Evolutionary conservation across 225 moss, liverwort and hornwort genomes (phyloP).

Genomic region (Lunularia cruciata): DNA sequence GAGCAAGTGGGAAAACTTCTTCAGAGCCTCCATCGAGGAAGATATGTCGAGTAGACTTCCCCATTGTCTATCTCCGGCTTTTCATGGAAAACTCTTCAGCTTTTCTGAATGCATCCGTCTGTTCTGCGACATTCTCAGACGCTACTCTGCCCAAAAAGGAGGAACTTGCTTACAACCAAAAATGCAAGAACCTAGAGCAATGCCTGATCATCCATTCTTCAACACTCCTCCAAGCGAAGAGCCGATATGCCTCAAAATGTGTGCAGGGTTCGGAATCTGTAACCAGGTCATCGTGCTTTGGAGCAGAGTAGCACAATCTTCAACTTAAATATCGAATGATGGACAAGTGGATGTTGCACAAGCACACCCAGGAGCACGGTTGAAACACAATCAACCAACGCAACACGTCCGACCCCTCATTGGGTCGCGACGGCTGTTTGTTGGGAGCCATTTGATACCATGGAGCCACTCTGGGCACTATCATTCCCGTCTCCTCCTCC

Average conservation of each 20-base stretch:
- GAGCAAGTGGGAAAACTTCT: too few relatives aligned
- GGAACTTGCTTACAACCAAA: conserved; percentile 30
- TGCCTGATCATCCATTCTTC: too few relatives aligned
- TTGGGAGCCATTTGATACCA: conserved; percentile 76
- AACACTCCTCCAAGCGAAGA: not conserved
- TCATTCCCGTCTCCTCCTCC: conserved; percentile 76
- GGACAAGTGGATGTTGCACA: not conserved
- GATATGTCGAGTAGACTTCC: too few relatives aligned
- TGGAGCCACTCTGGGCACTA: conserved; percentile 64
- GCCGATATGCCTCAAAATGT: not conserved
- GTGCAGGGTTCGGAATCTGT: not conserved
- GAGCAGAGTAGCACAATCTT: not conserved
- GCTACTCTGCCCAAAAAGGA: not conserved
- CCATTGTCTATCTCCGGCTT: too few relatives aligned
- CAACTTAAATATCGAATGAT: not conserved
- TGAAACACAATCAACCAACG: conserved; percentile 17
- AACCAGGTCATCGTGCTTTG: not conserved
- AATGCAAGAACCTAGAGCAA: conserved; percentile 31
- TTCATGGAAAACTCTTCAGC: too few relatives aligned
- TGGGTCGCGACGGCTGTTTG: conserved; percentile 85
- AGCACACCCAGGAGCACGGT: not conserved
- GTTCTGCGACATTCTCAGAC: too few relatives aligned
- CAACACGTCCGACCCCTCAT: conserved; percentile 20
- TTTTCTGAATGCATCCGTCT: too few relatives aligned
- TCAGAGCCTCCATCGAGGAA: too few relatives aligned